phyloP scores from a whole-genome alignment of 805 yeast genomes.

The Wickerhamiella bombiphila region DNA sequence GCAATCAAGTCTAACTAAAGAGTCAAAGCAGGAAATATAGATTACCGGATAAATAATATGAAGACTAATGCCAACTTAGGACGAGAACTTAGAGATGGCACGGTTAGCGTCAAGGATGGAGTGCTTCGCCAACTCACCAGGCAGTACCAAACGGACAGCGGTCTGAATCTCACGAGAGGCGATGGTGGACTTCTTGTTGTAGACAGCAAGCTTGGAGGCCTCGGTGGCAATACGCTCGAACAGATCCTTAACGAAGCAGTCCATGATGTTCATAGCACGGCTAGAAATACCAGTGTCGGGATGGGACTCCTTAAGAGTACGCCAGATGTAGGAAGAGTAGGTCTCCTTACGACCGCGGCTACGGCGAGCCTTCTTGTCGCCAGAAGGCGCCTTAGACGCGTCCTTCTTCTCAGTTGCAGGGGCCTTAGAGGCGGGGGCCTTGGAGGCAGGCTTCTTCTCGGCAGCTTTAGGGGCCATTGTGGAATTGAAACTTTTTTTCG shows the following conservation, averaged over 20 bases:
- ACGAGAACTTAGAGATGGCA: conserved; percentile 93
- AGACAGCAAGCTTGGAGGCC: conserved; percentile 96
- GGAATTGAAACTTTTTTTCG: conserved; percentile 19
- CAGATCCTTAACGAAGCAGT: conserved; percentile 95
- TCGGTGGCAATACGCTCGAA: conserved; percentile 96
- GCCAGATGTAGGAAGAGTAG: conserved; percentile 95
- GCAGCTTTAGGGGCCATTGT: conserved; percentile 35
- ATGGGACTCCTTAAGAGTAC: conserved; percentile 96
- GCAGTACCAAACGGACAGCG: conserved; percentile 93
- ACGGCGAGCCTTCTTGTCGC: conserved; percentile 78
- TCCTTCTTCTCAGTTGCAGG: conserved; percentile 80
- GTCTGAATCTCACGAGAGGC: conserved; percentile 98
- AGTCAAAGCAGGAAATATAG: too few species aligned
- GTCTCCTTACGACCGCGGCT: conserved; percentile 94
- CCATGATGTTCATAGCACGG: conserved; percentile 97
- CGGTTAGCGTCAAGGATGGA: conserved; percentile 98
- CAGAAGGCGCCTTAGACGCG: conserved; percentile 71
- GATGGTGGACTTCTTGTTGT: conserved; percentile 95
- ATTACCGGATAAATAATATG: too few species aligned
- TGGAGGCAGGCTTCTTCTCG: conserved; percentile 46
- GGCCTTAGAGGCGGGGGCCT: conserved; percentile 78
- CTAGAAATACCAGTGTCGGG: conserved; percentile 99
- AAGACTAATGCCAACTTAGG: too few species aligned
- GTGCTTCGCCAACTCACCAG: conserved; percentile 98
- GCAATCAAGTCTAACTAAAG: too few species aligned